Percentiles rank a stretch among this genome's conserved stretches.
These are phyloP conservation scores for apple (Malus domestica) DNA, from an alignment of 306 rosid genomes.

Conservation along the genomic window DNA sequence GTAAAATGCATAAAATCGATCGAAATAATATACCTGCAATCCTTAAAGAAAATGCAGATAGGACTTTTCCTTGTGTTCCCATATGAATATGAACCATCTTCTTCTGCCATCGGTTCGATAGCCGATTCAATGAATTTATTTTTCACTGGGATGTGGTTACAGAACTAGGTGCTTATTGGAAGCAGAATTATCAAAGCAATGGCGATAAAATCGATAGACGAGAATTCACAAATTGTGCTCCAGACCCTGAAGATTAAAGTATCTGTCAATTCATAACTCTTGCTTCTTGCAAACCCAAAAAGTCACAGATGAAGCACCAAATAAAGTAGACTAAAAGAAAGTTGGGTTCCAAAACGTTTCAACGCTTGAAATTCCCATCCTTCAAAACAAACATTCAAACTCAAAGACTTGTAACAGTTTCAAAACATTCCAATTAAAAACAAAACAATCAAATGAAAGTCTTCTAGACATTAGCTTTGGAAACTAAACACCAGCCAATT, in stretches of 20 bases:
- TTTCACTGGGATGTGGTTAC: no score
- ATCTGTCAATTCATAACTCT: neutral
- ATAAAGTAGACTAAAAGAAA: neutral
- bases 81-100: constrained; percentile 20
- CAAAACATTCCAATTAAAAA: neutral
- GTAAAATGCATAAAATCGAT: neutral
- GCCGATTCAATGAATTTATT: constrained; percentile 12
- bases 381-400: neutral
- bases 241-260: neutral
- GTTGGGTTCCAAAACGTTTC: neutral
- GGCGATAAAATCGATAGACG: neutral
- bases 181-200: neutral
- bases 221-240: neutral
- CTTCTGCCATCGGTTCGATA: constrained; percentile 42
- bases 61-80: constrained; percentile 46
- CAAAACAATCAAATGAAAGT: neutral
- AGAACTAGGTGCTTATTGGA: neutral
- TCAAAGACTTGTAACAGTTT: neutral
- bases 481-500: no score
- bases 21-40: constrained; percentile 42
- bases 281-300: neutral
- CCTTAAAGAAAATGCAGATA: constrained; percentile 51
- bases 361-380: neutral
- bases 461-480: no score
- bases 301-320: neutral